A percentile compares a stretch with the other conserved stretches of the same genome.
phyloP scores from a whole-genome alignment of 2,329 filamentous ascomycete species.

The Endothia cerciana region DNA sequence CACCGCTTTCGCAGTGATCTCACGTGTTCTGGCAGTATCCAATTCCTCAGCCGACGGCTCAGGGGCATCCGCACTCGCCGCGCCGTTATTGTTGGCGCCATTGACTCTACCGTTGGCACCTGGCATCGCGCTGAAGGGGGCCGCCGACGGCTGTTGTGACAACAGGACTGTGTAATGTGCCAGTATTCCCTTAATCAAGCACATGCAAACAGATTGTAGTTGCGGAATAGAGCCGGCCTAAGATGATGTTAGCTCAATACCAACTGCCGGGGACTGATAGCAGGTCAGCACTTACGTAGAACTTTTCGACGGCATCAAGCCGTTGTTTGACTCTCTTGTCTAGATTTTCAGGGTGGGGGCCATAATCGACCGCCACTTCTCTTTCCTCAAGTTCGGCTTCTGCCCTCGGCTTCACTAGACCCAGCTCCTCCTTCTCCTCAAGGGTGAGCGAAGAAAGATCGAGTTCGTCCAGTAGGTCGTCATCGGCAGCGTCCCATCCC shows the following conservation, averaged over 20 bases:
- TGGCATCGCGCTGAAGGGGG: constrained; percentile 15
- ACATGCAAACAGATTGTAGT: constrained; percentile 90
- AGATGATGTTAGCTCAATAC: constrained; percentile 35
- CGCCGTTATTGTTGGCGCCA: constrained; percentile 44
- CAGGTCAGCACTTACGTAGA: constrained; percentile 70
- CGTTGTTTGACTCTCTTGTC: constrained; percentile 64
- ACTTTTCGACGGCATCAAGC: constrained; percentile 74
- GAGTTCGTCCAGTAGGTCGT: constrained; percentile 46
- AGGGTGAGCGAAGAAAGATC: constrained; percentile 42
- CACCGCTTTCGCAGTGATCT: constrained; percentile 89
- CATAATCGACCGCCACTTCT: constrained; percentile 50
- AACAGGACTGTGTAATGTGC: constrained; percentile 87
- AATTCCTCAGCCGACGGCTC: constrained; percentile 72
- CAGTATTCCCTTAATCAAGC: constrained; percentile 85
- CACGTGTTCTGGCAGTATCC: constrained; percentile 78
- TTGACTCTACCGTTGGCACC: constrained; percentile 24
- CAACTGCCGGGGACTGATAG: neutral
- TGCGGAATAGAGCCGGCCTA: constrained; percentile 79
- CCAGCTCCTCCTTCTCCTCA: constrained; percentile 52
- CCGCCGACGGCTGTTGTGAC: constrained; percentile 54
- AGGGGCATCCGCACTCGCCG: constrained; percentile 45
- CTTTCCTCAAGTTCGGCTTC: constrained; percentile 42
- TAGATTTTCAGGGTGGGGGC: constrained; percentile 52
- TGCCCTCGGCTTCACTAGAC: constrained; percentile 48
- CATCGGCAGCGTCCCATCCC: constrained; percentile 71